These are phyloP conservation scores for Podaxis sp. DNA, from an alignment of 768 basidiomycete species.

Conservation along the genomic window DNA sequence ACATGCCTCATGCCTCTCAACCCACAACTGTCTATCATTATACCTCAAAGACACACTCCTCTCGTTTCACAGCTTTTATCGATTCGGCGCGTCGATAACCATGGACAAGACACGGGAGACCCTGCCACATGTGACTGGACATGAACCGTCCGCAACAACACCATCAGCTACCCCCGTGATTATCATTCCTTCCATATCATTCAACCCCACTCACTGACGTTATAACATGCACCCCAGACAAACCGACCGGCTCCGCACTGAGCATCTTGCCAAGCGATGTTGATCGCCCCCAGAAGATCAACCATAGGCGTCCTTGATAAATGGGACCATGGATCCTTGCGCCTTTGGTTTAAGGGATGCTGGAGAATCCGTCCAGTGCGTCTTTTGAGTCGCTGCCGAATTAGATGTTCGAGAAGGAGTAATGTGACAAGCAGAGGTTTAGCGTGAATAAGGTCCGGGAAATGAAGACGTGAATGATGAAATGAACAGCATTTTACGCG, in stretches of 20 bases:
- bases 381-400: neutral
- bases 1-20: neutral
- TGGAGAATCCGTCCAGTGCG: neutral
- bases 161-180: constrained; percentile 1
- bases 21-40: neutral
- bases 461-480: neutral
- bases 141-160: neutral
- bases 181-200: constrained; percentile 8
- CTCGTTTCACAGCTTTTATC: neutral
- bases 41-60: neutral
- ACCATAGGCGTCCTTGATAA: neutral
- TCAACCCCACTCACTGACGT: too few relatives aligned
- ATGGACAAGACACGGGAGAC: neutral
- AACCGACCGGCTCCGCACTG: neutral
- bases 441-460: neutral
- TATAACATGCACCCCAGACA: neutral
- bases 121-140: neutral
- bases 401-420: neutral
- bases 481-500: neutral
- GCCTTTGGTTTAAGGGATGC: neutral
- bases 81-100: constrained; percentile 7
- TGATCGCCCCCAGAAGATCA: neutral
- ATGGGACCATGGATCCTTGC: too few relatives aligned
- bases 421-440: neutral
- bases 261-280: neutral